A percentile compares a stretch with the other conserved stretches of the same genome.
phyloP scores from a whole-genome alignment of 345 rosid species.

The Populus euphratica region DNA sequence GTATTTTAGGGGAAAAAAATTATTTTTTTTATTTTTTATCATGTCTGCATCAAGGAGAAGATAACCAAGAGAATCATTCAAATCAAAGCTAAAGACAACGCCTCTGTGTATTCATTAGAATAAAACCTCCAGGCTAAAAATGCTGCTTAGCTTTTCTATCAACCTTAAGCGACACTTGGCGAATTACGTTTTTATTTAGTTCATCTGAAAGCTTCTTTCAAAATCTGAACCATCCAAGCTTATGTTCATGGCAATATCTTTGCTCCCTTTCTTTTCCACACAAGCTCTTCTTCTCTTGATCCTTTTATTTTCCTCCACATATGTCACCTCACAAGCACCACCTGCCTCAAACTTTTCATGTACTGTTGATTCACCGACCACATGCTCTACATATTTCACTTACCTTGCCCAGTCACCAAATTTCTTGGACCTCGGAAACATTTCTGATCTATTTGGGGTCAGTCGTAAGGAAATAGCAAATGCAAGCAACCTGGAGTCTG shows the following conservation, averaged over 20 bases:
- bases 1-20: background rate
- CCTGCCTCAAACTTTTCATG: slow-evolving; percentile 38
- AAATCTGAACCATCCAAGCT: slow-evolving; percentile 3
- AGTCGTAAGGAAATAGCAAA: slow-evolving; percentile 31
- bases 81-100: slow-evolving; percentile 25
- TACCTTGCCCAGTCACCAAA: slow-evolving; percentile 39
- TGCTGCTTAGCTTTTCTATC: slow-evolving; percentile 23
- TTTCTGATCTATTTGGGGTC: slow-evolving; percentile 44
- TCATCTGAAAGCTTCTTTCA: background rate
- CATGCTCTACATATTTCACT: slow-evolving; percentile 40
- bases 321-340: slow-evolving; percentile 29
- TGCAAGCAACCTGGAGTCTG: slow-evolving; percentile 51
- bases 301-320: slow-evolving; percentile 11
- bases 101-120: slow-evolving; percentile 14
- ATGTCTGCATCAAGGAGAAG: slow-evolving; percentile 9
- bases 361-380: slow-evolving; percentile 10
- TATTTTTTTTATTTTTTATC: background rate
- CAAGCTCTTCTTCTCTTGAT: slow-evolving; percentile 22
- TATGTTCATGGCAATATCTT: slow-evolving; percentile 34
- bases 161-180: slow-evolving; percentile 2
- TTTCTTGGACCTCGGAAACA: slow-evolving; percentile 42
- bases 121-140: slow-evolving; percentile 19
- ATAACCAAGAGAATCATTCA: slow-evolving; percentile 13
- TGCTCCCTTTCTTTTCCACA: slow-evolving; percentile 11
- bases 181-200: slow-evolving; percentile 11